phyloP scores from a whole-genome alignment of 2,329 filamentous ascomycete species.

The Aspergillus melleus region DNA sequence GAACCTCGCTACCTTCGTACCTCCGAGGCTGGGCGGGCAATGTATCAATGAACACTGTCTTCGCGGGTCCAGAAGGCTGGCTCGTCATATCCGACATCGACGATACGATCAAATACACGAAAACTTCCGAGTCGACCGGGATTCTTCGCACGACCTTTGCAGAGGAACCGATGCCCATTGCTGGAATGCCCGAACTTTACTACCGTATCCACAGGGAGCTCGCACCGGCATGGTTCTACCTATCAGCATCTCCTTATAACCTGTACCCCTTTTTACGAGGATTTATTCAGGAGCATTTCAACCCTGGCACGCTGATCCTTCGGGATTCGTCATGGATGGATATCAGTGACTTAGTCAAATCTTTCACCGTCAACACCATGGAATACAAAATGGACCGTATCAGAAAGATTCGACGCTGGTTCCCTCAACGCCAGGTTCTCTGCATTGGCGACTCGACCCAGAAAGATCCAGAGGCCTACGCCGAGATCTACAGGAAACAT shows the following conservation, averaged over 20 bases:
- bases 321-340: slow-evolving; percentile 87
- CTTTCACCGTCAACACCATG: slow-evolving; percentile 76
- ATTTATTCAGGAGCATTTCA: slow-evolving; percentile 72
- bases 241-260: slow-evolving; percentile 92
- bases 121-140: slow-evolving; percentile 75
- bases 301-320: slow-evolving; percentile 76
- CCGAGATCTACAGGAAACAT: slow-evolving; percentile 67
- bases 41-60: slow-evolving; percentile 69
- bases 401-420: slow-evolving; percentile 72
- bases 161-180: slow-evolving; percentile 67
- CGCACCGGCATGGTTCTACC: slow-evolving; percentile 81
- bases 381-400: slow-evolving; percentile 84
- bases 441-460: slow-evolving; percentile 90
- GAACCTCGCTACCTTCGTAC: slow-evolving; percentile 47
- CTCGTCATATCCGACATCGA: slow-evolving; percentile 86
- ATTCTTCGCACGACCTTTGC: slow-evolving; percentile 84
- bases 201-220: slow-evolving; percentile 58
- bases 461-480: slow-evolving; percentile 87
- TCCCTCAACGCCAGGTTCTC: slow-evolving; percentile 77
- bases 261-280: slow-evolving; percentile 80
- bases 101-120: slow-evolving; percentile 91
- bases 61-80: slow-evolving; percentile 78
- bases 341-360: slow-evolving; percentile 73
- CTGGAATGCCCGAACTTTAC: slow-evolving; percentile 86
- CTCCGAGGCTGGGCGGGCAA: slow-evolving; percentile 25